These are phyloP conservation scores for Rhizoctonia solani DNA, from an alignment of 1,284 basidiomycete species.

Conservation along the genomic window DNA sequence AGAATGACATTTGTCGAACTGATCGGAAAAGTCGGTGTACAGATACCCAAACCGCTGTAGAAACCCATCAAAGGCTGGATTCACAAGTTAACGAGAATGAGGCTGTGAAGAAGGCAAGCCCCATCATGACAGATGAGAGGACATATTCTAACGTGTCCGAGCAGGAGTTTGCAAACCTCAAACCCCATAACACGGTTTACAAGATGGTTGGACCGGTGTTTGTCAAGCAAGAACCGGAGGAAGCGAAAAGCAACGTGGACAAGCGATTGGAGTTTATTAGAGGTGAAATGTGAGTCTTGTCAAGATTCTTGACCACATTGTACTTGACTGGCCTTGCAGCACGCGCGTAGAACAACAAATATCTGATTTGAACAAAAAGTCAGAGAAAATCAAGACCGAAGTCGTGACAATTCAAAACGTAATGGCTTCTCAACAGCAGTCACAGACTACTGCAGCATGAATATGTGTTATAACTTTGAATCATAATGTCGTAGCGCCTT, in stretches of 20 bases:
- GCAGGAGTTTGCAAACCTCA: conserved; percentile 84
- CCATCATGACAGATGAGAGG: neutral
- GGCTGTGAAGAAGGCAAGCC: conserved; percentile 80
- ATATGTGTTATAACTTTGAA: neutral
- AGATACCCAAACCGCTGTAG: conserved; percentile 74
- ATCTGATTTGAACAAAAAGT: conserved; percentile 71
- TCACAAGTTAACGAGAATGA: conserved; percentile 92
- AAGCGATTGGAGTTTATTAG: conserved; percentile 91
- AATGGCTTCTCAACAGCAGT: conserved; percentile 50
- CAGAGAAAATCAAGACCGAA: conserved; percentile 81
- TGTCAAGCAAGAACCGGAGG: conserved; percentile 85
- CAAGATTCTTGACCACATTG: neutral
- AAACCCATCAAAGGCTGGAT: conserved; percentile 80
- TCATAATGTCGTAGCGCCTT: neutral
- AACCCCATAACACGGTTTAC: conserved; percentile 80
- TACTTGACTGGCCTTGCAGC: conserved; percentile 49
- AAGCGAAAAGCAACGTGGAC: conserved; percentile 88
- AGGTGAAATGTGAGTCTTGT: conserved; percentile 76
- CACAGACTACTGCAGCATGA: conserved; percentile 14
- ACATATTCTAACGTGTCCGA: neutral
- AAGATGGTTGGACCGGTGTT: conserved; percentile 93
- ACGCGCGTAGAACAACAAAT: conserved; percentile 80
- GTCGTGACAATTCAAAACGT: conserved; percentile 66
- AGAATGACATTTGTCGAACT: neutral
- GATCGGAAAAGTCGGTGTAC: conserved; percentile 6